Evolutionary conservation across 1,284 basidiomycete genomes (phyloP).

Genomic region (Ganoderma boninense): DNA sequence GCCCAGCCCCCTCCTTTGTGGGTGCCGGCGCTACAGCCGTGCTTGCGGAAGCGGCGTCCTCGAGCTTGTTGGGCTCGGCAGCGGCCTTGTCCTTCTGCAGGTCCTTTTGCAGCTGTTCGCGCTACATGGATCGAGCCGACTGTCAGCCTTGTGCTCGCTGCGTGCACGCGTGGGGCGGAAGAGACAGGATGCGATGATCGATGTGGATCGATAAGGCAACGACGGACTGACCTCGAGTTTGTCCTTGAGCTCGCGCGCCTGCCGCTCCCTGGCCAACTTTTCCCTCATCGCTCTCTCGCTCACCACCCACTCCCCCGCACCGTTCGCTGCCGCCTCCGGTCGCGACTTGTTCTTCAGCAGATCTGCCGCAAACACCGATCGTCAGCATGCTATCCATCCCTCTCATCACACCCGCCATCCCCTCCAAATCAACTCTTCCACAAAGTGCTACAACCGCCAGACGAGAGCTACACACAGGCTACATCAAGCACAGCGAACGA

Average conservation of each 20-base stretch:
- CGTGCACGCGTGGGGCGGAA: background rate
- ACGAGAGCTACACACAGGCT: background rate
- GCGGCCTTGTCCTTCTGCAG: slow-evolving; percentile 51
- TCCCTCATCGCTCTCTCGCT: slow-evolving; percentile 77
- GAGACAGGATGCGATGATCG: slow-evolving; percentile 33
- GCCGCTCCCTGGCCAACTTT: slow-evolving; percentile 73
- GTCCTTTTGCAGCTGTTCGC: slow-evolving; percentile 67
- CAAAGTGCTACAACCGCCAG: slow-evolving; percentile 15
- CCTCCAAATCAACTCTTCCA: slow-evolving; percentile 15
- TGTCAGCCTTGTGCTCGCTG: background rate
- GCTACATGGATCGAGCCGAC: slow-evolving; percentile 43
- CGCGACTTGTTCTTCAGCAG: slow-evolving; percentile 82
- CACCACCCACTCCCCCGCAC: slow-evolving; percentile 73
- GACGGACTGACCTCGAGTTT: slow-evolving; percentile 63
- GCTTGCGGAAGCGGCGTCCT: slow-evolving; percentile 44
- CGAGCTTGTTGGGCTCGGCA: slow-evolving; percentile 44
- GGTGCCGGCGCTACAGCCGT: slow-evolving; percentile 25
- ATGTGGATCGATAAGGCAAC: slow-evolving; percentile 35
- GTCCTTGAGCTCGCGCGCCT: slow-evolving; percentile 68
- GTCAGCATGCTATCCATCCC: slow-evolving; percentile 36
- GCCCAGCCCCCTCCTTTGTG: background rate
- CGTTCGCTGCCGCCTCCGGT: slow-evolving; percentile 73
- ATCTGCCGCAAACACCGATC: slow-evolving; percentile 51
- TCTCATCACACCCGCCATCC: slow-evolving; percentile 36
- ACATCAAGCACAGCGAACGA: background rate